Conservation (phyloP, 257 asterid genomes). For the Ilex asprella region DNA sequence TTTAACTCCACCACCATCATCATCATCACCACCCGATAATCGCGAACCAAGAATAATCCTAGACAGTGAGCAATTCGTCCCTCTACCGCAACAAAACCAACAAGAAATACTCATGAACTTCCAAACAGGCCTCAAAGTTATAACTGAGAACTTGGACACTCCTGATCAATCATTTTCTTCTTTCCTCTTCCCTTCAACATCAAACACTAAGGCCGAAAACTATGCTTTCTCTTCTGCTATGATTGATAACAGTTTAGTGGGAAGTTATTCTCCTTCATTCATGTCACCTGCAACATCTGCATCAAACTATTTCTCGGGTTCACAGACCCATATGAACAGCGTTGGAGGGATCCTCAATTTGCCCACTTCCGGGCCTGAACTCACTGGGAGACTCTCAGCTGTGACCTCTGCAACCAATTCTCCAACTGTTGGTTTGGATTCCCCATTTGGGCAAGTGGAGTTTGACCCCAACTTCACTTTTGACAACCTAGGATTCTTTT, state of each 20-base stretch:
- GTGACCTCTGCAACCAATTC: slow-evolving; percentile 29
- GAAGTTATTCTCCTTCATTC: slow-evolving; percentile 12
- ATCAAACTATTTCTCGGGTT: slow-evolving; percentile 21
- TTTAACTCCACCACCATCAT: slow-evolving; percentile 6
- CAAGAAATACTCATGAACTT: slow-evolving; percentile 21
- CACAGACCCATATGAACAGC: slow-evolving; percentile 10
- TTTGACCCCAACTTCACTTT: slow-evolving; percentile 35
- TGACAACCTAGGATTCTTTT: slow-evolving; percentile 21
- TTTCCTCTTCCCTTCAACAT: slow-evolving; percentile 11
- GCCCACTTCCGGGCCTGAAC: slow-evolving; percentile 20
- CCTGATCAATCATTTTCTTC: slow-evolving; percentile 22
- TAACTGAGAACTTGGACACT: slow-evolving; percentile 18
- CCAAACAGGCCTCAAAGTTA: slow-evolving; percentile 38
- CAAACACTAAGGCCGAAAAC: slow-evolving; percentile 17
- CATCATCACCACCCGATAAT: slow-evolving; percentile 4
- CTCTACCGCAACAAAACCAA: slow-evolving; percentile 11
- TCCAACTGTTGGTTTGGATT: slow-evolving; percentile 17
- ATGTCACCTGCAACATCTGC: slow-evolving; percentile 14
- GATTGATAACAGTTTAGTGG: slow-evolving; percentile 10
- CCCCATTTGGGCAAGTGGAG: slow-evolving; percentile 29
- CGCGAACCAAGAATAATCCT: neutral
- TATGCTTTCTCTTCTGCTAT: slow-evolving; percentile 7
- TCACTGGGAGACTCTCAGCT: slow-evolving; percentile 16
- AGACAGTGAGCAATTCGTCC: neutral
- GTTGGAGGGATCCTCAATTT: slow-evolving; percentile 21